phyloP scores from a whole-genome alignment of 305 asterid genomes.

The Fraxinus xanthoxyloides region DNA sequence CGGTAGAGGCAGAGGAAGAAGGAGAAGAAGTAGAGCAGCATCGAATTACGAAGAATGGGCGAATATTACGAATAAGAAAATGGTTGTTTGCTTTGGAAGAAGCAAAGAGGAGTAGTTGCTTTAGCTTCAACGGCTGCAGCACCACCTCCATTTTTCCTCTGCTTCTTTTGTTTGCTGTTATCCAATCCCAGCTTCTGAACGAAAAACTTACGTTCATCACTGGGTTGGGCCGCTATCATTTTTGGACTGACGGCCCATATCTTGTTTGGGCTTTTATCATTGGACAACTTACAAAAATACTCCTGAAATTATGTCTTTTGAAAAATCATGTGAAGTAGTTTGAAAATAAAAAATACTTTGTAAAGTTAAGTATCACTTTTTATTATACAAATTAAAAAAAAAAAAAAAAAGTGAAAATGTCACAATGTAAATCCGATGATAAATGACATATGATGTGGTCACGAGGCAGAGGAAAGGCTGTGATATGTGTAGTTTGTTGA shows the following conservation, averaged over 20 bases:
- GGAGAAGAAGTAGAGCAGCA: conserved; percentile 49
- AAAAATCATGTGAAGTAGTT: no score
- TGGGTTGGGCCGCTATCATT: not conserved
- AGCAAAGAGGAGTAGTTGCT: conserved; percentile 53
- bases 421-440: no score
- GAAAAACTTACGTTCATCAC: not conserved
- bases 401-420: no score
- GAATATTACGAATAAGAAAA: conserved; percentile 14
- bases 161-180: not conserved
- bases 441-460: no score
- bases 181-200: not conserved
- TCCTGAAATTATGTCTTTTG: not conserved
- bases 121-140: conserved; percentile 55
- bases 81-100: conserved; percentile 28
- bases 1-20: conserved; percentile 34
- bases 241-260: not conserved
- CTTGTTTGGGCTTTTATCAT: not conserved
- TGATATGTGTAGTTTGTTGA: no score
- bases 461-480: no score
- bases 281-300: not conserved
- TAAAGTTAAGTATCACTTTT: no score
- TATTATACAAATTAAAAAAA: no score
- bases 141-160: conserved; percentile 40
- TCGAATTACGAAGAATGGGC: conserved; percentile 40
- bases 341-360: no score